A percentile compares a stretch with the other conserved stretches of the same genome.
Conservation (phyloP, 345 rosid species). For the Cochlearia excelsa region DNA sequence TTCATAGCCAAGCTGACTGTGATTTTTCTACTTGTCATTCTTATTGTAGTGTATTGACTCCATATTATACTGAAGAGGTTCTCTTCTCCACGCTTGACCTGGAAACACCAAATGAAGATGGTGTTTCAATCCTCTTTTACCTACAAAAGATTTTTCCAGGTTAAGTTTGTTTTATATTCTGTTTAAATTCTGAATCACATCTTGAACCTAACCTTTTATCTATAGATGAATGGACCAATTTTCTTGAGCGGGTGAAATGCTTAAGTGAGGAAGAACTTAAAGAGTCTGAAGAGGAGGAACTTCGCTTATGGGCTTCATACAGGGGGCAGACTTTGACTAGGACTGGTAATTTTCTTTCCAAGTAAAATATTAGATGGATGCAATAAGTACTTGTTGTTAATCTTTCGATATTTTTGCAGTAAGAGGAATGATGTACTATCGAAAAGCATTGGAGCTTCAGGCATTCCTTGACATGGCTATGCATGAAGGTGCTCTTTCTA, state of each 20-base stretch:
- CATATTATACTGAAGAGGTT: slow-evolving; percentile 90
- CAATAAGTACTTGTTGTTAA: slow-evolving; percentile 13
- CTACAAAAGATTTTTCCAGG: slow-evolving; percentile 98
- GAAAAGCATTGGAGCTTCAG: slow-evolving; percentile 98
- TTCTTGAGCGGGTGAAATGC: slow-evolving; percentile 71
- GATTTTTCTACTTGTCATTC: slow-evolving; percentile 25
- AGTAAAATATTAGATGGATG: slow-evolving; percentile 16
- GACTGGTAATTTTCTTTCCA: slow-evolving; percentile 58
- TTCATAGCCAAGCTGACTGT: slow-evolving; percentile 13
- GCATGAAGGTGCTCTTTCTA: slow-evolving; percentile 65
- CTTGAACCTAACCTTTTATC: slow-evolving; percentile 24
- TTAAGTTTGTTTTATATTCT: slow-evolving; percentile 27
- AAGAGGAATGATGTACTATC: slow-evolving; percentile 99
- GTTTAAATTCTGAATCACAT: neutral
- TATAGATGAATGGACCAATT: slow-evolving; percentile 95
- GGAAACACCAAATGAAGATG: slow-evolving; percentile 89
- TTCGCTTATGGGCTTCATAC: slow-evolving; percentile 96
- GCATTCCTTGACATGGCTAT: slow-evolving; percentile 99
- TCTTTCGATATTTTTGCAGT: slow-evolving; percentile 44
- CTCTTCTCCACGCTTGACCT: slow-evolving; percentile 72
- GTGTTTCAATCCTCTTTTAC: slow-evolving; percentile 92
- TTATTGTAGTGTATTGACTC: slow-evolving; percentile 80
- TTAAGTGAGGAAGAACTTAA: slow-evolving; percentile 65
- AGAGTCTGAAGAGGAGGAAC: slow-evolving; percentile 60
- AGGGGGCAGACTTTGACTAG: slow-evolving; percentile 98